These are phyloP conservation scores for Aureobasidium mangrovei DNA, from an alignment of 2,329 filamentous ascomycete species.

Conservation along the genomic window DNA sequence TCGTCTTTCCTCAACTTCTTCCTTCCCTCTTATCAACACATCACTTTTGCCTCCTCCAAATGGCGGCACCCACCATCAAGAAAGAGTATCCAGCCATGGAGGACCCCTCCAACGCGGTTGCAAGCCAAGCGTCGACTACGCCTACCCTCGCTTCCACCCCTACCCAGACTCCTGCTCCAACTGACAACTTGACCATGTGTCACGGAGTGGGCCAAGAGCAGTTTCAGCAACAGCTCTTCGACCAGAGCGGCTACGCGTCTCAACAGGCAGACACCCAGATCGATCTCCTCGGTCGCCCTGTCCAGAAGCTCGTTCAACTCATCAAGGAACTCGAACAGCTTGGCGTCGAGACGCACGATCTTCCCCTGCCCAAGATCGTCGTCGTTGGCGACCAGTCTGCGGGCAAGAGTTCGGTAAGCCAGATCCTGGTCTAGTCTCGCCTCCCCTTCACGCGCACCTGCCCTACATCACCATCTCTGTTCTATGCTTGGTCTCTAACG, in stretches of 20 bases:
- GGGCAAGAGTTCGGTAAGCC: conserved; percentile 65
- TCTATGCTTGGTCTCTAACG: background rate
- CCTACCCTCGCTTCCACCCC: no score
- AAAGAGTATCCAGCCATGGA: no score
- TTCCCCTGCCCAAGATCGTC: conserved; percentile 68
- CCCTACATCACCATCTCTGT: background rate
- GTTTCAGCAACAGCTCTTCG: no score
- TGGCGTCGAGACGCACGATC: conserved; percentile 58
- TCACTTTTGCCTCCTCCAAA: background rate
- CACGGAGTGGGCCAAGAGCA: no score
- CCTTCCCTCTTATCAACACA: background rate
- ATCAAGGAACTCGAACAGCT: conserved; percentile 62
- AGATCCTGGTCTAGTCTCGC: no score
- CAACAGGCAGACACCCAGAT: conserved; percentile 19
- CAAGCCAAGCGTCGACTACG: no score
- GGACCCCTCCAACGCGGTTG: no score
- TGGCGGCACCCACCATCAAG: no score
- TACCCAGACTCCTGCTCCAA: no score
- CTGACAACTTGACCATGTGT: no score
- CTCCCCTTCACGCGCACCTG: no score
- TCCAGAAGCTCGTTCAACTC: conserved; percentile 57
- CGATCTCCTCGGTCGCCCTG: conserved; percentile 50
- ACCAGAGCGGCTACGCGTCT: background rate
- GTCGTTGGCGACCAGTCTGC: conserved; percentile 79
- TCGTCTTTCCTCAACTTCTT: background rate